These are phyloP conservation scores for Neofusicoccum laricinum DNA, from an alignment of 2,329 filamentous ascomycete genomes.

Conservation along the genomic window DNA sequence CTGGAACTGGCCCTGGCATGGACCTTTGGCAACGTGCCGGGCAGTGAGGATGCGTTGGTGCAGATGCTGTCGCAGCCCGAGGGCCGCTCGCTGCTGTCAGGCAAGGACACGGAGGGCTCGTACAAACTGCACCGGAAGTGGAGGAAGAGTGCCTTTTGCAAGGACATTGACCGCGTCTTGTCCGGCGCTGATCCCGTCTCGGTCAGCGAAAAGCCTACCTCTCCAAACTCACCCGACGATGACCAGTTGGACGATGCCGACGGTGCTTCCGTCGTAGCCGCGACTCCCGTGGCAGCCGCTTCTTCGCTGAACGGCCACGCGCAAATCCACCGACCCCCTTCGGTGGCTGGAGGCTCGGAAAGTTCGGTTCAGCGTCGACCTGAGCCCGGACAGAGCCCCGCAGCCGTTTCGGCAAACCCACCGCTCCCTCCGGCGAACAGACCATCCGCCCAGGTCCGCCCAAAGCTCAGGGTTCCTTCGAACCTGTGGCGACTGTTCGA, in stretches of 20 bases:
- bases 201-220: constrained; percentile 18
- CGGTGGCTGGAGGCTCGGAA: constrained; percentile 1
- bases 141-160: constrained; percentile 61
- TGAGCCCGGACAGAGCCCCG: not conserved
- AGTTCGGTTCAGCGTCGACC: not conserved
- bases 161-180: constrained; percentile 61
- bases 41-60: constrained; percentile 58
- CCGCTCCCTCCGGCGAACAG: not conserved
- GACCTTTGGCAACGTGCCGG: constrained; percentile 61
- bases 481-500: constrained; percentile 64
- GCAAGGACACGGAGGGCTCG: constrained; percentile 52
- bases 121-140: constrained; percentile 61
- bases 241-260: constrained; percentile 13
- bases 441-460: not conserved
- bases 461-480: constrained; percentile 43
- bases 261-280: not conserved
- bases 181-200: constrained; percentile 40
- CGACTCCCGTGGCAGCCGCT: not conserved
- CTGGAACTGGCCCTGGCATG: constrained; percentile 68
- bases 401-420: not conserved
- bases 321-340: not conserved
- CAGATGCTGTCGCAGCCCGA: constrained; percentile 51
- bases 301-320: not conserved
- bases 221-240: constrained; percentile 18
- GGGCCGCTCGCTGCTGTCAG: constrained; percentile 48